Conservation (phyloP, 2,329 filamentous ascomycete species). For the Botryosphaeria agaves region DNA sequence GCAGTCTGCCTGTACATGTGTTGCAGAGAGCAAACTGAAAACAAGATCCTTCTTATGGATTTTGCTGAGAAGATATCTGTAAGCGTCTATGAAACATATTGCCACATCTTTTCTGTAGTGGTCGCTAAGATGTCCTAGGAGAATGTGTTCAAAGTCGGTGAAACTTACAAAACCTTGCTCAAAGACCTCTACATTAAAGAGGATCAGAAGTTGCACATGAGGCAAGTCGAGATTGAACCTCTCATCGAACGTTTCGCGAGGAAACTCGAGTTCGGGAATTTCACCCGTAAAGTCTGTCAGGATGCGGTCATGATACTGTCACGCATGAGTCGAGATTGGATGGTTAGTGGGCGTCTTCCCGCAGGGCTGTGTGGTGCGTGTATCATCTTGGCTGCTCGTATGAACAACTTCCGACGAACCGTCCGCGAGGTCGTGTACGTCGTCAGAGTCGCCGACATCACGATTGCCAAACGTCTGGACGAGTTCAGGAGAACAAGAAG, state of each 20-base stretch:
- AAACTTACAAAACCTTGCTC: constrained; percentile 72
- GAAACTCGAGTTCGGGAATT: constrained; percentile 76
- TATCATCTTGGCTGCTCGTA: constrained; percentile 83
- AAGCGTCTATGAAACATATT: constrained; percentile 6
- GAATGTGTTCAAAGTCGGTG: constrained; percentile 84
- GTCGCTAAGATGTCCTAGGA: constrained; percentile 34
- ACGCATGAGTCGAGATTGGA: constrained; percentile 95
- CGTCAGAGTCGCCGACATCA: constrained; percentile 88
- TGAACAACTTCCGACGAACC: constrained; percentile 94
- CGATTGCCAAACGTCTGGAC: constrained; percentile 76
- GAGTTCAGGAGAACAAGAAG: constrained; percentile 84
- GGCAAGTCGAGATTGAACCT: constrained; percentile 66
- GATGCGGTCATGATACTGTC: constrained; percentile 77
- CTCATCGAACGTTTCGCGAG: constrained; percentile 82
- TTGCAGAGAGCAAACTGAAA: constrained; percentile 61
- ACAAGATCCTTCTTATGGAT: constrained; percentile 87
- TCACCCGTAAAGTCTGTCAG: constrained; percentile 68
- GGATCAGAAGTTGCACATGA: constrained; percentile 19
- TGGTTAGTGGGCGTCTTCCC: constrained; percentile 82
- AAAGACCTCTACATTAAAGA: constrained; percentile 50
- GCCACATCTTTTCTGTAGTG: background rate
- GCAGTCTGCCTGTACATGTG: constrained; percentile 86
- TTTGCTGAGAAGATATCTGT: constrained; percentile 64
- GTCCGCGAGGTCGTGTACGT: constrained; percentile 94
- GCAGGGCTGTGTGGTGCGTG: constrained; percentile 91